A percentile compares a stretch with the other conserved stretches of the same genome.
phyloP scores from a whole-genome alignment of 148 eudicot genomes.

The Oxyria digyna region DNA sequence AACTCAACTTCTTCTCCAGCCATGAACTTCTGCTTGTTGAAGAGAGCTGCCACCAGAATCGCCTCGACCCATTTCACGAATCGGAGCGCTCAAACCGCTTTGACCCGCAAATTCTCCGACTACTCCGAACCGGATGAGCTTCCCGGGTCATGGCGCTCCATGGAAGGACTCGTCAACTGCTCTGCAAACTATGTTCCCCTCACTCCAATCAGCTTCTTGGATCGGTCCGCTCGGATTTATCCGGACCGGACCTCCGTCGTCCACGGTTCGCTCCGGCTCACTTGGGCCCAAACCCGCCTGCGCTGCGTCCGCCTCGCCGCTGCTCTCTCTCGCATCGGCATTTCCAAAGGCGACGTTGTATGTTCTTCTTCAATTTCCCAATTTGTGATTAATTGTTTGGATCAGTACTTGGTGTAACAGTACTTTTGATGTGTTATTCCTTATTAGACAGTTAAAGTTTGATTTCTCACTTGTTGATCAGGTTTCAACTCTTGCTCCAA shows the following conservation, averaged over 20 bases:
- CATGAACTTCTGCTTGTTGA: neutral
- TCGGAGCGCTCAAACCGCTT: neutral
- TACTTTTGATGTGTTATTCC: too few species aligned
- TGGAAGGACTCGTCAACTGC: slow-evolving; percentile 24
- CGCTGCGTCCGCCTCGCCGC: slow-evolving; percentile 32
- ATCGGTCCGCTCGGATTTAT: slow-evolving; percentile 25
- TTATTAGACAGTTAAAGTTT: neutral
- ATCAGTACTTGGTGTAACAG: neutral
- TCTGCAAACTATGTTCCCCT: slow-evolving; percentile 27
- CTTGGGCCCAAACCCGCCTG: slow-evolving; percentile 27
- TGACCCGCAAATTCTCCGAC: neutral
- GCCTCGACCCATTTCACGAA: neutral
- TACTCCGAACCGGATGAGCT: neutral
- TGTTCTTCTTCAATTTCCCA: slow-evolving; percentile 6
- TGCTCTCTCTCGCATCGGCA: slow-evolving; percentile 31
- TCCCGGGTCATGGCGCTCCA: slow-evolving; percentile 15
- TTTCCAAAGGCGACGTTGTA: slow-evolving; percentile 30
- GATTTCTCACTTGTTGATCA: slow-evolving; percentile 14
- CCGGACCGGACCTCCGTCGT: slow-evolving; percentile 23
- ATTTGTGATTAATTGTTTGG: neutral
- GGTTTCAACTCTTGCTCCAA: slow-evolving; percentile 54
- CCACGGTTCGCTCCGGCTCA: slow-evolving; percentile 19
- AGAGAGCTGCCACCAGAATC: neutral
- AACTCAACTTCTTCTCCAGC: neutral
- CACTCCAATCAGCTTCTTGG: slow-evolving; percentile 31